Evolutionary conservation across 2,329 filamentous ascomycete genomes (phyloP).

Genomic region (Graphilbum ipis-grandicollis): DNA sequence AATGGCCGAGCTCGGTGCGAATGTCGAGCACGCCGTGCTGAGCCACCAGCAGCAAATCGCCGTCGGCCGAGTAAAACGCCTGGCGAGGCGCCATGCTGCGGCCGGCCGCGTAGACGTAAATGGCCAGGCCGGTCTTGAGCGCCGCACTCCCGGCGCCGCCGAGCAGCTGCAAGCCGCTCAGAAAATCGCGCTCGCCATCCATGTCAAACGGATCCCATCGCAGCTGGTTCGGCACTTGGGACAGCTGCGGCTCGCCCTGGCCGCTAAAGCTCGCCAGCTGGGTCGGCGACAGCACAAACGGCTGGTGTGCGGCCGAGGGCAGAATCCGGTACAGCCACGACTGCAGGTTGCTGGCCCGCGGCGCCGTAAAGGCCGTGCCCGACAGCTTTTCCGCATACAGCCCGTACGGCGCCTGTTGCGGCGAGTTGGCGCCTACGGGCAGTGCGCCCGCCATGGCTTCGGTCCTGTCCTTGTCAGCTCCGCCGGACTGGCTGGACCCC

Average conservation of each 20-base stretch:
- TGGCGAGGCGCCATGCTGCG: conserved; percentile 54
- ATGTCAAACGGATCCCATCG: conserved; percentile 63
- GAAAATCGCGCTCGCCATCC: conserved; percentile 34
- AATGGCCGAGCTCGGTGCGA: conserved; percentile 55
- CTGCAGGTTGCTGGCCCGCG: conserved; percentile 49
- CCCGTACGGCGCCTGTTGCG: conserved; percentile 60
- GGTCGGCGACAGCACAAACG: not conserved
- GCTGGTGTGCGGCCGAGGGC: conserved; percentile 40
- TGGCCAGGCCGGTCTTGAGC: conserved; percentile 61
- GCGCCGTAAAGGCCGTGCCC: conserved; percentile 53
- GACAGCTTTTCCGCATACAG: conserved; percentile 70
- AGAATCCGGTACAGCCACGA: conserved; percentile 56
- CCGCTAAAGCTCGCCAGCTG: not conserved
- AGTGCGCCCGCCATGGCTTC: conserved; percentile 60
- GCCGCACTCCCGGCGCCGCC: conserved; percentile 65
- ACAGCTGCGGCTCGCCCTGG: conserved; percentile 26
- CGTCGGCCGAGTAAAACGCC: conserved; percentile 72
- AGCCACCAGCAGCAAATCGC: conserved; percentile 58
- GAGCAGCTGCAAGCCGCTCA: conserved; percentile 45
- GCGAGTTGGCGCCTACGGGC: conserved; percentile 60
- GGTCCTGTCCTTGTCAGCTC: conserved; percentile 28
- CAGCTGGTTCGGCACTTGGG: conserved; percentile 64
- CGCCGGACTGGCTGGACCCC: too few relatives aligned
- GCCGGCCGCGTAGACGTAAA: conserved; percentile 64
- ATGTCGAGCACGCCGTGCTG: conserved; percentile 61